Conservation (phyloP, 306 rosid species). For the Hippophae rhamnoides region DNA sequence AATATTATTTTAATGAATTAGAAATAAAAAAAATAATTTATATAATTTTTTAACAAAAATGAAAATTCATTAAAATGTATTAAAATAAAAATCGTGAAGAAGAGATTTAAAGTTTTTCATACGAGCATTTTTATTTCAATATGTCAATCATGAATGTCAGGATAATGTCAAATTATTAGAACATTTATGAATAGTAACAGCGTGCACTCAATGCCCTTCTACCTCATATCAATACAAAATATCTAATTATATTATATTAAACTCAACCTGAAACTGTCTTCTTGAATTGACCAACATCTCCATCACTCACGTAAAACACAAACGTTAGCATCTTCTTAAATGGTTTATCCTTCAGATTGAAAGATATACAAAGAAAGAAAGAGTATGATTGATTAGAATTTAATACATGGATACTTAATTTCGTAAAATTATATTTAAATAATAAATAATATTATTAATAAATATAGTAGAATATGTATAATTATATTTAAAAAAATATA, state of each 20-base stretch:
- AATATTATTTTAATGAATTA: too few relatives aligned
- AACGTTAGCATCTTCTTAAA: conserved; percentile 29
- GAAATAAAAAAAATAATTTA: too few relatives aligned
- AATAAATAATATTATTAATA: too few relatives aligned
- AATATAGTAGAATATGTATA: too few relatives aligned
- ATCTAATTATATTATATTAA: conserved; percentile 6
- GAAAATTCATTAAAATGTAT: too few relatives aligned
- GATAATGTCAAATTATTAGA: conserved; percentile 1
- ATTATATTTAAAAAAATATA: too few relatives aligned
- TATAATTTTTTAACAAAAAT: too few relatives aligned
- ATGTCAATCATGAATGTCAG: conserved; percentile 3
- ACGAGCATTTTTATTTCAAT: too few relatives aligned
- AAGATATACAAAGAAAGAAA: not conserved
- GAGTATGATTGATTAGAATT: not conserved
- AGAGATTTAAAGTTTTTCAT: too few relatives aligned
- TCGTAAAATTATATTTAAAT: too few relatives aligned
- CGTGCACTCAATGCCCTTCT: conserved; percentile 60
- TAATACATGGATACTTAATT: too few relatives aligned
- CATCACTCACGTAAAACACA: conserved; percentile 29
- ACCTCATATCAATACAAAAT: conserved; percentile 6
- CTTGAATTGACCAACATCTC: conserved; percentile 42
- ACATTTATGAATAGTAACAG: conserved; percentile 25
- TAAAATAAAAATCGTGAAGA: too few relatives aligned
- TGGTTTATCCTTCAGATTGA: conserved; percentile 4
- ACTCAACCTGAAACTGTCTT: conserved; percentile 17